Percentiles rank a stretch among this genome's conserved stretches.
Evolutionary conservation across 192 early-diverging fungal genomes (phyloP).

Genomic region (Backusella mclennaniae): DNA sequence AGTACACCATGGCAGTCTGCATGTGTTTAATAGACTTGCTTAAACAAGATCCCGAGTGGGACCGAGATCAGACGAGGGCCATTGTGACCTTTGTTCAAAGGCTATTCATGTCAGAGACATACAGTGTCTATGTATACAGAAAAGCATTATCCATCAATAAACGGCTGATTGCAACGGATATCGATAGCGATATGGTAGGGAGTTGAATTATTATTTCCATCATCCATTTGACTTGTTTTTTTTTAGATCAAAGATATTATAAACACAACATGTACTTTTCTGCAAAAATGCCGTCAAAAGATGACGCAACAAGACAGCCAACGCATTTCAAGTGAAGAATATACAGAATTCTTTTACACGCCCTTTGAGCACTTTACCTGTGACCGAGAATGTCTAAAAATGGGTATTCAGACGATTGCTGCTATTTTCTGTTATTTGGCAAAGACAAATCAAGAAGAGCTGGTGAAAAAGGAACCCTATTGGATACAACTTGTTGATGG

Average conservation of each 20-base stretch:
- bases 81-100: neutral
- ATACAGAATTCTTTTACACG: conserved; percentile 8
- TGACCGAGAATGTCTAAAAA: conserved; percentile 24
- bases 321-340: neutral
- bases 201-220: neutral
- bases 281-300: neutral
- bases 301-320: neutral
- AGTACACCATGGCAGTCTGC: neutral
- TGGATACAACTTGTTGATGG: neutral
- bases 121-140: neutral
- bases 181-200: neutral
- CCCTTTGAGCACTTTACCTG: neutral
- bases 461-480: neutral
- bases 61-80: neutral
- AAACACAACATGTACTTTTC: neutral
- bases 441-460: neutral
- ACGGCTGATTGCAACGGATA: neutral
- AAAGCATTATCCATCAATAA: neutral
- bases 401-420: neutral
- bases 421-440: neutral
- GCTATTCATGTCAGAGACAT: neutral
- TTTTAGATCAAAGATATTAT: neutral
- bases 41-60: neutral
- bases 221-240: neutral
- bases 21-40: neutral